These are phyloP conservation scores for Colletotrichum orchidophilum DNA, from an alignment of 2,329 filamentous ascomycete species.

Conservation along the genomic window DNA sequence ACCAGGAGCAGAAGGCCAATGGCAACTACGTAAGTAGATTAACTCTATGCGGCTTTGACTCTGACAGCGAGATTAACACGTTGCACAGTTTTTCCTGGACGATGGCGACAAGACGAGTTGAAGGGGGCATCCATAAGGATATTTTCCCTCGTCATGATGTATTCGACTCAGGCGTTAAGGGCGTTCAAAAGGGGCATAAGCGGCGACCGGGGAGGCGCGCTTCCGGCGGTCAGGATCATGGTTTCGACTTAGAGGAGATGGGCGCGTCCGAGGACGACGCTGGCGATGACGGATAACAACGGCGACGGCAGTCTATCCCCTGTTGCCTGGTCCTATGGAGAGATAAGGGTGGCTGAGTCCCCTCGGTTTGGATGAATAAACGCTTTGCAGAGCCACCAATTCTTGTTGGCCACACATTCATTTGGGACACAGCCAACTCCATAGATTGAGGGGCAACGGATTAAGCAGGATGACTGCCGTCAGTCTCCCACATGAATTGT, in stretches of 20 bases:
- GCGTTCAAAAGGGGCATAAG: slow-evolving; percentile 57
- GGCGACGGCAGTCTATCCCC: slow-evolving; percentile 72
- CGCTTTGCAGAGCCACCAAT: slow-evolving; percentile 14
- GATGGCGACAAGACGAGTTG: slow-evolving; percentile 69
- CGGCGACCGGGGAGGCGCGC: slow-evolving; percentile 40
- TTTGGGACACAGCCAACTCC: slow-evolving; percentile 35
- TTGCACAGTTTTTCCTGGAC: slow-evolving; percentile 87
- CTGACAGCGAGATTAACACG: slow-evolving; percentile 35
- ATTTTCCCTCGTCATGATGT: slow-evolving; percentile 46
- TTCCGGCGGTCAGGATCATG: slow-evolving; percentile 41
- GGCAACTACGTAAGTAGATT: slow-evolving; percentile 84
- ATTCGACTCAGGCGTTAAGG: slow-evolving; percentile 59
- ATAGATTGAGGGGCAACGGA: slow-evolving; percentile 68
- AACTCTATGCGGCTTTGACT: slow-evolving; percentile 7
- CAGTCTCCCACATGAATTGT: slow-evolving; percentile 49
- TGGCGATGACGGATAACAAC: slow-evolving; percentile 62
- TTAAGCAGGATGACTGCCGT: slow-evolving; percentile 71
- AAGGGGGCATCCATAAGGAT: slow-evolving; percentile 60
- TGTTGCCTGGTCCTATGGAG: slow-evolving; percentile 69
- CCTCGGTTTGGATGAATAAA: neutral
- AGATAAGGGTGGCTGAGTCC: slow-evolving; percentile 15
- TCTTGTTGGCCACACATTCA: slow-evolving; percentile 8
- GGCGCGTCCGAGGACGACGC: slow-evolving; percentile 72
- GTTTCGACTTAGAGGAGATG: slow-evolving; percentile 51
- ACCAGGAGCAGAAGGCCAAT: slow-evolving; percentile 93